Percentiles rank a stretch among this genome's conserved stretches.
These are phyloP conservation scores for Nemania sp. DNA, from an alignment of 2,329 filamentous ascomycete genomes.

Conservation along the genomic window DNA sequence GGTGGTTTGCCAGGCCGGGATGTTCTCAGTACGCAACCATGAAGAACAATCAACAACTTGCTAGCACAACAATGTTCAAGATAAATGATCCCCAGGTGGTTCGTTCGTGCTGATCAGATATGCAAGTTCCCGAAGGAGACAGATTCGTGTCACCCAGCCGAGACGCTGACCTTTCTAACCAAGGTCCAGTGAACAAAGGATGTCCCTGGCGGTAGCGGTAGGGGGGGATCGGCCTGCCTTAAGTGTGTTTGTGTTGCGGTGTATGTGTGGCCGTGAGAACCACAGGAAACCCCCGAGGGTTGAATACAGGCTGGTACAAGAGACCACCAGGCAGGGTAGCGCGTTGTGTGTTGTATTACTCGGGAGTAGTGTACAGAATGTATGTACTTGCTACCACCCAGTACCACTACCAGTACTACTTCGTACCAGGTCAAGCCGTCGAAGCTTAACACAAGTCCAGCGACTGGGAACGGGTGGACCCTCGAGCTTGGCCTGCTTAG, in stretches of 20 bases:
- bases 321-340: no score
- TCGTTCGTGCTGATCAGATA: constrained; percentile 57
- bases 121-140: constrained; percentile 50
- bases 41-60: constrained; percentile 4
- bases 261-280: constrained; percentile 14
- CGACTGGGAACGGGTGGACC: constrained; percentile 49
- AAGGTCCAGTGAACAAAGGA: constrained; percentile 43
- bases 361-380: no score
- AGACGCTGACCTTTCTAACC: constrained; percentile 40
- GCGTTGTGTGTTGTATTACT: no score
- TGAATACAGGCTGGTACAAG: no score
- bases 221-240: constrained; percentile 63
- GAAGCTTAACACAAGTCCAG: constrained; percentile 48
- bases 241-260: constrained; percentile 50
- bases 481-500: constrained; percentile 33
- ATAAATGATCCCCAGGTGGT: constrained; percentile 23
- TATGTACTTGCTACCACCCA: no score
- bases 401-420: no score
- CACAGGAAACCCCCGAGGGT: constrained; percentile 40
- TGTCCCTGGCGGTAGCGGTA: constrained; percentile 43
- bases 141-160: constrained; percentile 47
- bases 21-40: constrained; percentile 31
- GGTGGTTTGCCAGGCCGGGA: constrained; percentile 31
- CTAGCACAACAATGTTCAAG: constrained; percentile 14
- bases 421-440: constrained; percentile 44